Evolutionary conservation across 371 early-diverging fungal species (phyloP), one percentile per base, ranked within the genome.

Genomic region (Mortierella sp.): DNA sequence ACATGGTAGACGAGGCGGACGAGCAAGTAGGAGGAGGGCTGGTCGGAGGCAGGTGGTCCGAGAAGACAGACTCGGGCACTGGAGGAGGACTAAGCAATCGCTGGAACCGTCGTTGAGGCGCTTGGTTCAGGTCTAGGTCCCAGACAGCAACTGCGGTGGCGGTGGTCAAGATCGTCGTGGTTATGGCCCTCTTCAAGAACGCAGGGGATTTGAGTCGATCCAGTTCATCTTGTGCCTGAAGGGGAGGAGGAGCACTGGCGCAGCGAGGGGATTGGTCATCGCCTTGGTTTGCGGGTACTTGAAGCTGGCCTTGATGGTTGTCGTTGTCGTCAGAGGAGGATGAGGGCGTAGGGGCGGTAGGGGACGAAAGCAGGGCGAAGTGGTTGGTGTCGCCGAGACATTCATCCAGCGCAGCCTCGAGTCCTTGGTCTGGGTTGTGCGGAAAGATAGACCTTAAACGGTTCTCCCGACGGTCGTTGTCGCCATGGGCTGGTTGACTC

Each of bases 341-440:
- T 48, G 48, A n/a, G 6, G 10, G 55, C 29, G 55, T 26, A 55
- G 34, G 29, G 26, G 6, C 31, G 13, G n/a, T 5, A 16, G 26
- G 19, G 7, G 43, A 16, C 34, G 31, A 31, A 55, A 26, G 55
- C 10, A 26, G 13, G 55, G 26, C 11, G 31, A 29, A 55, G 26
- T 55, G 31, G 31, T 26, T 13, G 7, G 19, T 55, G 14, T 55
- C 55, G 1, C 55, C 34, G 31, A 55, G 55, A 55, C 55, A 55
- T 55, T 55, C 55, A 26, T 31, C 55, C 34, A 55, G 55, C 55
- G 55, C 55, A 55, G 55, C 55, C 55, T 55, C 26, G 55, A 55
- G 16, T 26, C 26, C 55, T 11, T 31, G 55, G 29, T 55, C 55
- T 11, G 31, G 55, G 29, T 55, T 31, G 31, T 29, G 16, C 55